A percentile compares a stretch with the other conserved stretches of the same genome.
phyloP scores from a whole-genome alignment of 225 moss, liverwort and hornwort genomes.

The Marchantia paleacea region DNA sequence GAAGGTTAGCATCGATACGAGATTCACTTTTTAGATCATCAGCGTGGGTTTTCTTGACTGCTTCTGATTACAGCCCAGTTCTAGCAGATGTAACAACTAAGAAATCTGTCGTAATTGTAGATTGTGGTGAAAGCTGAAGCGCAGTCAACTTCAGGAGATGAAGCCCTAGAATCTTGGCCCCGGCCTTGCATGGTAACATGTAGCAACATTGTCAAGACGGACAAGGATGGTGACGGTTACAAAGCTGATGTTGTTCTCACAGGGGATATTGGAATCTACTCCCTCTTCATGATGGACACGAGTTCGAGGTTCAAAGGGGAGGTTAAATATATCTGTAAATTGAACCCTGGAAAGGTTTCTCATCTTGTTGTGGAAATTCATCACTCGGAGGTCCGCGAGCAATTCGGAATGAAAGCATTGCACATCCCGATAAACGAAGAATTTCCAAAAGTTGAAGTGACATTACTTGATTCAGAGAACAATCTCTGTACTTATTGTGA shows the following conservation, averaged over 20 bases:
- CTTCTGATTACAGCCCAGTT: no score
- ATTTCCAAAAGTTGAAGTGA: constrained; percentile 24
- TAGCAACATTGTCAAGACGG: constrained; percentile 24
- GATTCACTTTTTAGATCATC: no score
- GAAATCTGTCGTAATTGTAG: constrained; percentile 10
- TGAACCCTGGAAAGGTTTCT: constrained; percentile 32
- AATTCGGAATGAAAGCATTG: constrained; percentile 3
- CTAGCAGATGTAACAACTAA: not conserved
- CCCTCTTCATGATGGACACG: constrained; percentile 24
- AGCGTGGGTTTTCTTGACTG: no score
- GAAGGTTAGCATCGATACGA: no score
- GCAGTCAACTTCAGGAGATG: constrained; percentile 17
- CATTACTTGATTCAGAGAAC: constrained; percentile 32
- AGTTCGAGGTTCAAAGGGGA: constrained; percentile 20
- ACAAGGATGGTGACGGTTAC: constrained; percentile 11
- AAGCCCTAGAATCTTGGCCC: constrained; percentile 9
- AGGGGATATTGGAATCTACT: constrained; percentile 27
- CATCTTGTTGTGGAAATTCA: not conserved
- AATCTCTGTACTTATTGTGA: constrained; percentile 31
- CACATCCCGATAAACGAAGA: constrained; percentile 9
- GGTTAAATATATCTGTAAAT: constrained; percentile 21
- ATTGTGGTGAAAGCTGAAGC: constrained; percentile 21
- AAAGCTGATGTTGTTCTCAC: constrained; percentile 28
- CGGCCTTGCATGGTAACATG: constrained; percentile 13
- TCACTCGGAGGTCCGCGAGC: not conserved